These are phyloP conservation scores for Cinnamomum chago DNA, from an alignment of 164 flowering plant species.

Conservation along the genomic window DNA sequence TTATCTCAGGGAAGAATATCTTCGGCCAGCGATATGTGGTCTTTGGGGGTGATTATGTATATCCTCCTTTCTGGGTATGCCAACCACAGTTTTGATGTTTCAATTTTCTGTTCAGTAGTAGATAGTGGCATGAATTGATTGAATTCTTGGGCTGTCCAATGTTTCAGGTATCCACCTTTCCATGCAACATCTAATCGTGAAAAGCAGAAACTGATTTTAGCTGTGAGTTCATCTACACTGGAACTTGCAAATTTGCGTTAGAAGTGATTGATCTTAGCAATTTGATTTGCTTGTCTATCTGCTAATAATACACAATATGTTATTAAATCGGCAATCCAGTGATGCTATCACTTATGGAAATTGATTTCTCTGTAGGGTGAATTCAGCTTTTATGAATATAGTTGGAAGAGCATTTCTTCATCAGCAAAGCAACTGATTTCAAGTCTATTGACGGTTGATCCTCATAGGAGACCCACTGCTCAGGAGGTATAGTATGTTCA, in stretches of 20 bases:
- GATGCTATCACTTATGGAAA: background rate
- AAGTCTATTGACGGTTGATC: slow-evolving; percentile 58
- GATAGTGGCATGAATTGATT: background rate
- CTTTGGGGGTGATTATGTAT: slow-evolving; percentile 69
- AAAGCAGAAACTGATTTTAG: slow-evolving; percentile 65
- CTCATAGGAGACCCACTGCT: slow-evolving; percentile 58
- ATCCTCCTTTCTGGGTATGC: slow-evolving; percentile 73
- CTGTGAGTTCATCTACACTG: slow-evolving; percentile 31
- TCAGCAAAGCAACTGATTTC: slow-evolving; percentile 62
- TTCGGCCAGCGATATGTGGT: slow-evolving; percentile 68
- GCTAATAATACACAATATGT: too few relatives aligned
- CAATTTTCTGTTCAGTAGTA: background rate
- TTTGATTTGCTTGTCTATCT: background rate
- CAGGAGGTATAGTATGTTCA: slow-evolving; percentile 40
- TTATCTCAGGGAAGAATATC: slow-evolving; percentile 45
- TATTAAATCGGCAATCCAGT: background rate
- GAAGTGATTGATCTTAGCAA: background rate
- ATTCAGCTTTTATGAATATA: slow-evolving; percentile 62
- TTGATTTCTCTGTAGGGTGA: slow-evolving; percentile 39
- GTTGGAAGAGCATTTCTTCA: slow-evolving; percentile 69
- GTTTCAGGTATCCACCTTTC: slow-evolving; percentile 68
- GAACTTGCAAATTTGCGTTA: background rate
- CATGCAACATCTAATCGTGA: slow-evolving; percentile 56
- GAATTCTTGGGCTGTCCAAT: background rate
- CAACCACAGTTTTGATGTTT: background rate